phyloP scores from a whole-genome alignment of 352 stramenopile genomes.

The Paralagenidium karlingii region DNA sequence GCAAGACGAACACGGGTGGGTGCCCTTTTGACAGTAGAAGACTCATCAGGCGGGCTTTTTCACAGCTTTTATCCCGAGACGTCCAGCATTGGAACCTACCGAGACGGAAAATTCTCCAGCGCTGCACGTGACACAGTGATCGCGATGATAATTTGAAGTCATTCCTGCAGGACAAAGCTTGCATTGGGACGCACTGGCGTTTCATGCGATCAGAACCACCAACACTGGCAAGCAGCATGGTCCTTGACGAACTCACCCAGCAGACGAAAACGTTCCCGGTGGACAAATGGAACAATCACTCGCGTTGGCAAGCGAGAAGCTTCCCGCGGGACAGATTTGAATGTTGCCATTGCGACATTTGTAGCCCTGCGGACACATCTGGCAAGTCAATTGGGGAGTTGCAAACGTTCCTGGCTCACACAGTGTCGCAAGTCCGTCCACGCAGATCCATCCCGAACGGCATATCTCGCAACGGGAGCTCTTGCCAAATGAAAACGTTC shows the following conservation, averaged over 20 bases:
- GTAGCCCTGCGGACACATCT: conserved; percentile 26
- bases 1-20: too few species aligned
- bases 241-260: neutral
- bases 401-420: conserved; percentile 44
- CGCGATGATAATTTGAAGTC: conserved; percentile 41
- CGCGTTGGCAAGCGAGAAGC: conserved; percentile 22
- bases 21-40: too few species aligned
- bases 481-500: conserved; percentile 49
- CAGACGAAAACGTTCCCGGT: conserved; percentile 14
- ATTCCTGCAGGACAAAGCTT: conserved; percentile 20
- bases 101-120: too few species aligned
- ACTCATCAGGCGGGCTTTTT: too few species aligned
- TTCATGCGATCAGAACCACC: neutral
- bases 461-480: conserved; percentile 29
- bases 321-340: conserved; percentile 18
- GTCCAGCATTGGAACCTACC: too few species aligned
- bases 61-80: too few species aligned
- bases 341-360: conserved; percentile 50
- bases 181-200: conserved; percentile 19
- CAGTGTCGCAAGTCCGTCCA: conserved; percentile 29
- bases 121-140: conserved; percentile 32
- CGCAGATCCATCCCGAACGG: conserved; percentile 49
- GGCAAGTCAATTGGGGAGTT: conserved; percentile 19
- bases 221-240: conserved; percentile 2
- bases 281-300: conserved; percentile 43